Evolutionary conservation across 2,329 filamentous ascomycete species (phyloP).

Genomic region (Fusarium graminum): DNA sequence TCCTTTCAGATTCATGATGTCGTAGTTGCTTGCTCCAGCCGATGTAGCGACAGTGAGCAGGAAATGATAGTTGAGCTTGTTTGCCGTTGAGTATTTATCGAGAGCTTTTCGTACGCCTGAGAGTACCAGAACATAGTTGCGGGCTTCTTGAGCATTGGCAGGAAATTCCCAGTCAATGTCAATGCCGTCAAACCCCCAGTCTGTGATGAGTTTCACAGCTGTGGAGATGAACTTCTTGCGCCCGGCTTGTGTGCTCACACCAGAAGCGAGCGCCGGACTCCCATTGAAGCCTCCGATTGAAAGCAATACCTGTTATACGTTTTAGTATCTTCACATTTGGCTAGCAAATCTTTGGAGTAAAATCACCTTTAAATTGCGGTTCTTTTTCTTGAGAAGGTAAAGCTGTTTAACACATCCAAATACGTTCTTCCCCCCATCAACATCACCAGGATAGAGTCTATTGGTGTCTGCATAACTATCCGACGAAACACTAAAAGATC

Average conservation of each 20-base stretch:
- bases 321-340: slow-evolving; percentile 19
- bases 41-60: slow-evolving; percentile 65
- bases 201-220: slow-evolving; percentile 76
- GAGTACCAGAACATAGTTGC: slow-evolving; percentile 45
- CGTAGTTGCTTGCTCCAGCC: slow-evolving; percentile 63
- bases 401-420: slow-evolving; percentile 85
- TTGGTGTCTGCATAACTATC: slow-evolving; percentile 65
- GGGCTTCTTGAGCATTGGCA: slow-evolving; percentile 54
- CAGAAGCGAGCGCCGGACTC: slow-evolving; percentile 63
- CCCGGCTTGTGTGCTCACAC: slow-evolving; percentile 71
- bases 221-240: slow-evolving; percentile 75
- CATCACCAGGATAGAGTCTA: slow-evolving; percentile 76
- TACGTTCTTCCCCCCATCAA: slow-evolving; percentile 74
- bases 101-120: slow-evolving; percentile 56
- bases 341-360: not conserved
- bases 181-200: slow-evolving; percentile 72
- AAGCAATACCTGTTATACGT: slow-evolving; percentile 23
- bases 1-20: slow-evolving; percentile 62
- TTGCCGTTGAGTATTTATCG: slow-evolving; percentile 56
- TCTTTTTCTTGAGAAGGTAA: slow-evolving; percentile 78
- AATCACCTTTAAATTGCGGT: slow-evolving; percentile 78
- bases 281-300: slow-evolving; percentile 82
- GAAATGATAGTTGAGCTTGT: slow-evolving; percentile 61
- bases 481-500: slow-evolving; percentile 32
- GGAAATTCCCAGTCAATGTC: slow-evolving; percentile 72